Evolutionary conservation across 2,329 filamentous ascomycete species (phyloP).

Genomic region (Penicillium brasilianum): DNA sequence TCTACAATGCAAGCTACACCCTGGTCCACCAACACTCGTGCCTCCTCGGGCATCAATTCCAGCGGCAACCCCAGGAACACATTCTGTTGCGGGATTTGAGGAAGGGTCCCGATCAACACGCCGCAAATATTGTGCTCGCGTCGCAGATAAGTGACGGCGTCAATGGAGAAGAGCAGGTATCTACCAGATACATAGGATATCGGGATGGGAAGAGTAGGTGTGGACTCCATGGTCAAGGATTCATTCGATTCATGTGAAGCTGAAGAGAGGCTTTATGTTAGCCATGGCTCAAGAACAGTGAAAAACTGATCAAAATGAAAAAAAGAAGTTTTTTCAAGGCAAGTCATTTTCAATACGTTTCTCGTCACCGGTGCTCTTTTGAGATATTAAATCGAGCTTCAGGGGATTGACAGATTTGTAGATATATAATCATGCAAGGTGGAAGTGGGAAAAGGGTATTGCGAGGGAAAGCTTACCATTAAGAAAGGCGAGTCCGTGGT

Average conservation of each 20-base stretch:
- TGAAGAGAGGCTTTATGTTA: slow-evolving; percentile 32
- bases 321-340: slow-evolving; percentile 17
- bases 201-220: slow-evolving; percentile 65
- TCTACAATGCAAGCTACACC: slow-evolving; percentile 80
- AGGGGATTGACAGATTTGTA: slow-evolving; percentile 84
- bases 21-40: slow-evolving; percentile 76
- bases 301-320: neutral
- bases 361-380: slow-evolving; percentile 49
- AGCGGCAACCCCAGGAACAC: slow-evolving; percentile 88
- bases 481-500: slow-evolving; percentile 22
- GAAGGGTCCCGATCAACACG: slow-evolving; percentile 82
- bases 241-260: slow-evolving; percentile 23
- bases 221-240: slow-evolving; percentile 37
- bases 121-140: slow-evolving; percentile 83
- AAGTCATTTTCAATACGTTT: slow-evolving; percentile 46
- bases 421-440: slow-evolving; percentile 67
- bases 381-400: slow-evolving; percentile 56
- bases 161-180: slow-evolving; percentile 88
- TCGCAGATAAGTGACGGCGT: slow-evolving; percentile 77
- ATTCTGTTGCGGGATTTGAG: slow-evolving; percentile 93
- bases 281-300: slow-evolving; percentile 21
- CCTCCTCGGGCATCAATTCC: slow-evolving; percentile 91
- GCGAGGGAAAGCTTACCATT: slow-evolving; percentile 38
- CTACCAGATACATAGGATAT: slow-evolving; percentile 80
- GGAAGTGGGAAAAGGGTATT: neutral